A percentile compares a stretch with the other conserved stretches of the same genome.
Evolutionary conservation across 169 alveolate genomes (phyloP).

Genomic region (Eimeria falciformis): DNA sequence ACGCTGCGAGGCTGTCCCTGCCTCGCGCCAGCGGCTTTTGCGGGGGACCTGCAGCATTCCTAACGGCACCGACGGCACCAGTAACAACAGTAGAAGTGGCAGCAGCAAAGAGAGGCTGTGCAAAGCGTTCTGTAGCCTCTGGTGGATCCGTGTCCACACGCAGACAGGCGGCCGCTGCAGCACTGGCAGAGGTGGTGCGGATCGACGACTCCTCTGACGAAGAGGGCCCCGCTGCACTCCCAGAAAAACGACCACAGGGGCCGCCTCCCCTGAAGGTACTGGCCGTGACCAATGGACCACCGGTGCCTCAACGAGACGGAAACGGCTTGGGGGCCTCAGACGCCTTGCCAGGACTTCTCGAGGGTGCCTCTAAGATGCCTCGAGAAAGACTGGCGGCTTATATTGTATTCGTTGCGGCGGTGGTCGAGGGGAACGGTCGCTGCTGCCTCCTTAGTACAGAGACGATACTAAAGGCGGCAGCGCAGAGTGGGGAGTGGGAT

Average conservation of each 20-base stretch:
- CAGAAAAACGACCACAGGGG: neutral
- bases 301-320: neutral
- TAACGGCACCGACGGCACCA: neutral
- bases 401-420: slow-evolving; percentile 17
- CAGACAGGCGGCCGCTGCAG: slow-evolving; percentile 68
- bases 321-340: neutral
- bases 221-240: neutral
- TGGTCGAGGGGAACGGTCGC: slow-evolving; percentile 42
- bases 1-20: too few species aligned
- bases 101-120: neutral
- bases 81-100: slow-evolving; percentile 22
- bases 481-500: neutral
- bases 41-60: neutral
- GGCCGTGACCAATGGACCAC: neutral
- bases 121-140: neutral
- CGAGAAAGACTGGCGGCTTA: slow-evolving; percentile 15
- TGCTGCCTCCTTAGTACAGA: slow-evolving; percentile 61
- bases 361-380: neutral
- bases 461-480: slow-evolving; percentile 6
- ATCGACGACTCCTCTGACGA: slow-evolving; percentile 70
- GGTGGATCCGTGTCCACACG: slow-evolving; percentile 39
- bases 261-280: neutral
- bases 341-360: neutral
- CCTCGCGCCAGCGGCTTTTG: too few species aligned
- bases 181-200: slow-evolving; percentile 45